Conservation (phyloP, 805 yeast genomes). For the Candida cerambycidarum region DNA sequence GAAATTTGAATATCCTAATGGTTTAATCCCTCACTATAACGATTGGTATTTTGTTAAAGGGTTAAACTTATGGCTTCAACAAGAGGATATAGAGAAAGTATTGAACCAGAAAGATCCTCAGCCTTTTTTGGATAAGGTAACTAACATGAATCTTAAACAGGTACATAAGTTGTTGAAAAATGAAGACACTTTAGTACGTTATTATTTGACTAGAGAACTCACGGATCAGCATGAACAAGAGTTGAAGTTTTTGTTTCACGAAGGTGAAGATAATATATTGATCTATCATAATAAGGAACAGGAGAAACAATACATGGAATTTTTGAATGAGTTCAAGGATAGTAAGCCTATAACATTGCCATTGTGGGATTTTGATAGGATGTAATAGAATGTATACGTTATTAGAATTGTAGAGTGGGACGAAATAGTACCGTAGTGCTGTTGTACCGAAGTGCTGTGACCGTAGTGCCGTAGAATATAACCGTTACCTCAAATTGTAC, state of each 20-base stretch:
- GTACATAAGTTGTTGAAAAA: conserved; percentile 18
- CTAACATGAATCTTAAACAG: conserved; percentile 17
- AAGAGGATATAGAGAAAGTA: conserved; percentile 12
- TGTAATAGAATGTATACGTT: neutral
- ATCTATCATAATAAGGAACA: conserved; percentile 4
- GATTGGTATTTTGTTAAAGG: conserved; percentile 19
- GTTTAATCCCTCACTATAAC: conserved; percentile 17
- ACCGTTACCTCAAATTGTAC: too few species aligned
- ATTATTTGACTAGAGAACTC: conserved; percentile 20
- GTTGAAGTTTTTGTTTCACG: conserved; percentile 16
- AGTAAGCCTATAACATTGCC: conserved; percentile 20
- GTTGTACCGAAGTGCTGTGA: too few species aligned
- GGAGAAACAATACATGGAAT: conserved; percentile 15
- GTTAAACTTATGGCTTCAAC: conserved; percentile 19
- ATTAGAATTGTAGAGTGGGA: too few species aligned
- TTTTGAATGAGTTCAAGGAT: conserved; percentile 18
- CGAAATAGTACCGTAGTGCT: too few species aligned
- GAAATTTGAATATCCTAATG: conserved; percentile 20
- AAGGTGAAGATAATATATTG: conserved; percentile 15
- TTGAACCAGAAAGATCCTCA: conserved; percentile 13
- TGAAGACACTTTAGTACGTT: conserved; percentile 20
- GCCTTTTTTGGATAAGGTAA: neutral
- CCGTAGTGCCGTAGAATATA: too few species aligned
- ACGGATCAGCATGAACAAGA: conserved; percentile 22
- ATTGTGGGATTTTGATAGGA: conserved; percentile 21